These are phyloP conservation scores for Triadica sebifera DNA, from an alignment of 345 rosid genomes.

Conservation along the genomic window DNA sequence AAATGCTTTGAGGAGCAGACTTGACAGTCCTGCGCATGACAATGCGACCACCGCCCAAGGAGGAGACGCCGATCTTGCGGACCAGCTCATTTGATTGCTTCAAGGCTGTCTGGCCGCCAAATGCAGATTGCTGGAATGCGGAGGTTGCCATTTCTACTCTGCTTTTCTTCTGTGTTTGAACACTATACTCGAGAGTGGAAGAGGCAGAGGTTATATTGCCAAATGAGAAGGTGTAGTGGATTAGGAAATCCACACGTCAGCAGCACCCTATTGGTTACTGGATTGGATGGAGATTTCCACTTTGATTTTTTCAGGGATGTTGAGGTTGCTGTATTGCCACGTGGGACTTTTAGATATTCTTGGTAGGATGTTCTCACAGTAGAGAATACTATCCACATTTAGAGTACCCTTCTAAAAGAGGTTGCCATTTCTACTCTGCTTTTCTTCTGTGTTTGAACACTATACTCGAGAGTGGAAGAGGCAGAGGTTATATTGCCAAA, in stretches of 20 bases:
- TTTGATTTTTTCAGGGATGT: constrained; percentile 26
- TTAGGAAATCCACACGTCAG: constrained; percentile 56
- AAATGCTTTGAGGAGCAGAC: constrained; percentile 77
- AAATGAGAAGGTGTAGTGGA: constrained; percentile 30
- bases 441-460: too few relatives aligned
- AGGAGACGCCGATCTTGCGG: constrained; percentile 53
- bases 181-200: too few relatives aligned
- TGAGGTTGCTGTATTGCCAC: constrained; percentile 39
- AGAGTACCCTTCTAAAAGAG: too few relatives aligned
- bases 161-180: too few relatives aligned
- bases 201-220: constrained; percentile 32
- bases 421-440: constrained; percentile 56
- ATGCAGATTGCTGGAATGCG: constrained; percentile 77
- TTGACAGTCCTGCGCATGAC: constrained; percentile 83
- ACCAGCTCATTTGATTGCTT: constrained; percentile 65
- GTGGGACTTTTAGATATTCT: constrained; percentile 38
- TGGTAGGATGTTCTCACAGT: background rate
- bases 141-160: constrained; percentile 67
- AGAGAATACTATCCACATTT: constrained; percentile 2
- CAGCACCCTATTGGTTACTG: constrained; percentile 40
- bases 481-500: constrained; percentile 34
- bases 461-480: background rate
- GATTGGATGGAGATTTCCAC: constrained; percentile 42
- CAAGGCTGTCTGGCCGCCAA: constrained; percentile 71
- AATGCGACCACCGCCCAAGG: constrained; percentile 57